A percentile compares a stretch with the other conserved stretches of the same genome.
Evolutionary conservation across 805 yeast species (phyloP).

Genomic region (Nakazawaea ernobii): DNA sequence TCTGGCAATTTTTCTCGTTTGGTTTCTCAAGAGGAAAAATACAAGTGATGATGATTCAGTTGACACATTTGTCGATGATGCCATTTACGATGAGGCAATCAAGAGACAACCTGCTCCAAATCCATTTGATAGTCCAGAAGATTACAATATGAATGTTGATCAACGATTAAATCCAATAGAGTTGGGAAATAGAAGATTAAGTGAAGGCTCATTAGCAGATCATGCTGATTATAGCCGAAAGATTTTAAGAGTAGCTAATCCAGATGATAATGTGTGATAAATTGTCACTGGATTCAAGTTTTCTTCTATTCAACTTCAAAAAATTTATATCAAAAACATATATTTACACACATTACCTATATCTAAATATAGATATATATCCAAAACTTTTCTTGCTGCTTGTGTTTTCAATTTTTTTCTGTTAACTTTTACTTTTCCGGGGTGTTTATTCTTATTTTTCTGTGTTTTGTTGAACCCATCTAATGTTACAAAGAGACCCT

Average conservation of each 20-base stretch:
- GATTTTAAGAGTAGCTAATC: slow-evolving; percentile 82
- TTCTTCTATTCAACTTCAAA: neutral
- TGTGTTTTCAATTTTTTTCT: no score
- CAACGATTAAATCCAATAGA: slow-evolving; percentile 69
- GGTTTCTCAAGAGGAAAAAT: slow-evolving; percentile 30
- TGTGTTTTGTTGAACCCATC: no score
- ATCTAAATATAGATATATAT: no score
- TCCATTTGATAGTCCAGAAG: slow-evolving; percentile 61
- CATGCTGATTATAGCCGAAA: slow-evolving; percentile 78
- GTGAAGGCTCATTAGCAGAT: slow-evolving; percentile 84
- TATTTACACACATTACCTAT: no score
- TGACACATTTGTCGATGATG: slow-evolving; percentile 43
- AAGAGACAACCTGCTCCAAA: slow-evolving; percentile 44
- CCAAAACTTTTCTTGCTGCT: no score
- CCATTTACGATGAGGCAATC: slow-evolving; percentile 52
- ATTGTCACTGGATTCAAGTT: no score
- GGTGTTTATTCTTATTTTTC: no score
- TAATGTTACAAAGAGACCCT: no score
- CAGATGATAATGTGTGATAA: slow-evolving; percentile 49
- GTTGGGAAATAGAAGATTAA: slow-evolving; percentile 77
- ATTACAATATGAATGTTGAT: slow-evolving; percentile 39
- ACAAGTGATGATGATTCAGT: slow-evolving; percentile 23
- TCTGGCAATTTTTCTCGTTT: slow-evolving; percentile 25
- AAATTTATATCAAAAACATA: neutral
- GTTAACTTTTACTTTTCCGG: no score